Evolutionary conservation across 805 yeast genomes (phyloP).

Genomic region (Sugiyamaella lignohabitans): DNA sequence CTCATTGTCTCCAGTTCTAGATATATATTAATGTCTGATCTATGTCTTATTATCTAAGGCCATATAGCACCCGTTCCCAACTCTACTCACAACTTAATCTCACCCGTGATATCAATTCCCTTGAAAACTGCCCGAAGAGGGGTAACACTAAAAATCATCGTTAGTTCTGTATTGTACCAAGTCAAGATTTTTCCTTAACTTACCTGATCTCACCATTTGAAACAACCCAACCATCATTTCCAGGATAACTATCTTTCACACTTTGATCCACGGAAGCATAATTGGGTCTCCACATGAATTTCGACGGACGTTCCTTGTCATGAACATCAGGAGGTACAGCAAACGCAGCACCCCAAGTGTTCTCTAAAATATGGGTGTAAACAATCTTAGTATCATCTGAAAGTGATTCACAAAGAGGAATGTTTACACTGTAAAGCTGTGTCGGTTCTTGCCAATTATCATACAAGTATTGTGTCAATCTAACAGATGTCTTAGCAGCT

Average conservation of each 20-base stretch:
- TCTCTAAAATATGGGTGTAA: slow-evolving; percentile 75
- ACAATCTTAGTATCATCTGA: slow-evolving; percentile 52
- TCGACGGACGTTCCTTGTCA: slow-evolving; percentile 35
- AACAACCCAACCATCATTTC: slow-evolving; percentile 67
- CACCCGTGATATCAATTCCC: slow-evolving; percentile 51
- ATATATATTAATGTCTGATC: no score
- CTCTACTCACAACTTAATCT: slow-evolving; percentile 42
- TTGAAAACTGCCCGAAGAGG: slow-evolving; percentile 68
- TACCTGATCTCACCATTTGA: slow-evolving; percentile 54
- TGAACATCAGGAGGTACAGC: slow-evolving; percentile 21
- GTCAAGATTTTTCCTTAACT: slow-evolving; percentile 12
- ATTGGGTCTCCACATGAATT: slow-evolving; percentile 80
- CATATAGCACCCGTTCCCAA: neutral
- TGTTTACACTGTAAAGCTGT: slow-evolving; percentile 76
- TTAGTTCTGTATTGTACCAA: slow-evolving; percentile 11
- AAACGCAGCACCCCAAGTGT: slow-evolving; percentile 71
- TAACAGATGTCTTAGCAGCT: slow-evolving; percentile 65
- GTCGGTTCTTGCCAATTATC: slow-evolving; percentile 49
- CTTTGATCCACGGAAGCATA: slow-evolving; percentile 59
- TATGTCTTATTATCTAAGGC: no score
- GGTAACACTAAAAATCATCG: slow-evolving; percentile 44
- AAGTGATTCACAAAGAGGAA: slow-evolving; percentile 61
- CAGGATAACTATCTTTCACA: slow-evolving; percentile 38
- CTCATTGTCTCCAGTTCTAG: no score
- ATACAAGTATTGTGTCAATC: slow-evolving; percentile 53